Evolutionary conservation across 352 stramenopile species (phyloP), one percentile per base, ranked within the genome.

Genomic region (Phytophthora idaei): DNA sequence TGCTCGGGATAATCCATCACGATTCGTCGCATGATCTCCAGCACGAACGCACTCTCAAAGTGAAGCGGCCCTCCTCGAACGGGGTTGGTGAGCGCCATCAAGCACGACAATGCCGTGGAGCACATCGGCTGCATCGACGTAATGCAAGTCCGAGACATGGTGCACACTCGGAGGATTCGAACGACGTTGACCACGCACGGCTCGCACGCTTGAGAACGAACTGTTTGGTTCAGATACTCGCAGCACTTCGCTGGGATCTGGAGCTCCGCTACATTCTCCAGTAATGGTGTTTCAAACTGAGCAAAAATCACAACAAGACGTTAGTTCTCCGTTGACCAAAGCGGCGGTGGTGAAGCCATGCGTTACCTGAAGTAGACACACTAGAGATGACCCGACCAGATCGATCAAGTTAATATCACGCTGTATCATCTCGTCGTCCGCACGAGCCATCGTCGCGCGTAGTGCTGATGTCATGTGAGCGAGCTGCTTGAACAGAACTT

Each of bases 21-120:
- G 31, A 96, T 77, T 6, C 83, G 80, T 8, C 87, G 79, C 53
- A 96, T 80, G 34, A 92, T 92, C 49, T 94, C 88, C 4, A 96
- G 57, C 7, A 77, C 76, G 46, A 81, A 93, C 1, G 69, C 86
- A 11, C 78, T 77, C 53, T 94, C 86, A 9, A 77, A 89, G 58
- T 91, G 83, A 9, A 94, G 62, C 29, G 76, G 73, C 0, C 81
- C 80, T 31, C 81, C 74, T 53, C 74, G 73, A 36, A 76, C 62
- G 2, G 79, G 83, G 12, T 82, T 91, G 29, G 80, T 69, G 27
- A 83, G 51, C 3, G 73, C 53, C 52, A 92, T 76, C 46, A 94
- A 58, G 49, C 78, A 85, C 11, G 80, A 85, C 17, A 94, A 67
- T 5, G 83, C 63, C 5, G 74, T 90, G 2, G 83, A 81, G 31